Evolutionary conservation across 1,284 basidiomycete genomes (phyloP).

Genomic region (Boletus smithii): DNA sequence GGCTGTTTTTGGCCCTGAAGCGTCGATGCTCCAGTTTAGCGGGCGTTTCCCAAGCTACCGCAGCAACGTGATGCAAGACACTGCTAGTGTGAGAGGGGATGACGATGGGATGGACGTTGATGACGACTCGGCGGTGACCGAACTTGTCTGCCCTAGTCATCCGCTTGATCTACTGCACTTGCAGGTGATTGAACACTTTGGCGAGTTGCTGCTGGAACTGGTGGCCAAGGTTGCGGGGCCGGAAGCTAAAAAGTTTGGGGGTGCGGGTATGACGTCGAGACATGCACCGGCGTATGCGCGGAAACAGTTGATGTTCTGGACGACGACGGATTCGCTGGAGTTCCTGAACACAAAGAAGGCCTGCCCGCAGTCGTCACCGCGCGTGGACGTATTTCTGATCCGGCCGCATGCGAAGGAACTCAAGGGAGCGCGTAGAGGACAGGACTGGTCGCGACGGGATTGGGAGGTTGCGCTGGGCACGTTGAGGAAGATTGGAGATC

Average conservation of each 20-base stretch:
- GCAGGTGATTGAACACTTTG: constrained; percentile 67
- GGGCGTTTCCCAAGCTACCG: constrained; percentile 37
- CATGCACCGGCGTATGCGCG: constrained; percentile 52
- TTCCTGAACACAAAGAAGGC: constrained; percentile 47
- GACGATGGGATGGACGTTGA: constrained; percentile 62
- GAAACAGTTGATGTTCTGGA: constrained; percentile 50
- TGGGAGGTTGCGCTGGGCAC: constrained; percentile 54
- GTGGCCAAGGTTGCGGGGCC: constrained; percentile 51
- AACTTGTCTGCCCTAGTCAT: constrained; percentile 43
- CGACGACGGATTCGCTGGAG: constrained; percentile 49
- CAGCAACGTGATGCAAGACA: constrained; percentile 24
- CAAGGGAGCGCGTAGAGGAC: constrained; percentile 55
- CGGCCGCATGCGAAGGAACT: constrained; percentile 40
- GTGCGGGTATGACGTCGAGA: constrained; percentile 39
- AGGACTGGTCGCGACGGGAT: constrained; percentile 65
- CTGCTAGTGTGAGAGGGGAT: constrained; percentile 31
- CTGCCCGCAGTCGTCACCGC: constrained; percentile 38
- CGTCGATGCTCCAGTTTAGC: constrained; percentile 36
- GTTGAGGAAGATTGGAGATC: constrained; percentile 46
- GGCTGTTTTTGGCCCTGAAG: constrained; percentile 38
- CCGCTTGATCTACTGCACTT: constrained; percentile 64
- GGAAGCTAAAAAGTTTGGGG: constrained; percentile 37
- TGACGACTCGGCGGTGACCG: constrained; percentile 39
- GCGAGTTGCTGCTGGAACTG: constrained; percentile 53
- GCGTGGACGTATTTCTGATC: constrained; percentile 50